Evolutionary conservation across 257 asterid genomes (phyloP).

Genomic region (Craterostigma plantagineum): DNA sequence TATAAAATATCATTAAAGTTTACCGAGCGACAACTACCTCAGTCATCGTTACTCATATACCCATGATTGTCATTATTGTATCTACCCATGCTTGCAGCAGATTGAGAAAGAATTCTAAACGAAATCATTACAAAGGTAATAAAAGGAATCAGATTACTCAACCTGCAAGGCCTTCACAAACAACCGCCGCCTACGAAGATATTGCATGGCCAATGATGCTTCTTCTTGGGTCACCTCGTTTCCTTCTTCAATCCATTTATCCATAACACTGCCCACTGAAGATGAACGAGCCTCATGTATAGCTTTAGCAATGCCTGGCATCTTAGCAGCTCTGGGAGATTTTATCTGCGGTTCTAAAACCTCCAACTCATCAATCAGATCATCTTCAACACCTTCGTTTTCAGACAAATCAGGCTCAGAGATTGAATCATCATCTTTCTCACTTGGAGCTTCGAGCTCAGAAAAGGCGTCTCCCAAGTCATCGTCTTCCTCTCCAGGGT

Average conservation of each 20-base stretch:
- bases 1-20: too few relatives aligned
- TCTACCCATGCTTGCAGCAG: neutral
- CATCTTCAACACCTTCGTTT: conserved; percentile 17
- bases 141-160: conserved; percentile 5
- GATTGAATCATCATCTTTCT: conserved; percentile 15
- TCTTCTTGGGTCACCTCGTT: conserved; percentile 33
- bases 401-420: conserved; percentile 35
- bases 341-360: conserved; percentile 13
- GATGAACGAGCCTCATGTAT: conserved; percentile 21
- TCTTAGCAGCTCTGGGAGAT: conserved; percentile 6
- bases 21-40: too few relatives aligned
- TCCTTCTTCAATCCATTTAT: conserved; percentile 58
- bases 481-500: conserved; percentile 26
- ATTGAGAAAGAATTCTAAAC: neutral
- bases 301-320: conserved; percentile 26
- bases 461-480: conserved; percentile 19
- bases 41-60: too few relatives aligned
- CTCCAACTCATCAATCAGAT: conserved; percentile 19
- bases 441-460: conserved; percentile 25
- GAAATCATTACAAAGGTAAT: neutral
- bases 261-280: conserved; percentile 24
- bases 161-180: conserved; percentile 68
- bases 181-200: conserved; percentile 37
- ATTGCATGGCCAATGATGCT: conserved; percentile 14
- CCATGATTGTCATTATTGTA: neutral